These are phyloP conservation scores for Apocynum venetum DNA, from an alignment of 257 asterid species.

Conservation along the genomic window DNA sequence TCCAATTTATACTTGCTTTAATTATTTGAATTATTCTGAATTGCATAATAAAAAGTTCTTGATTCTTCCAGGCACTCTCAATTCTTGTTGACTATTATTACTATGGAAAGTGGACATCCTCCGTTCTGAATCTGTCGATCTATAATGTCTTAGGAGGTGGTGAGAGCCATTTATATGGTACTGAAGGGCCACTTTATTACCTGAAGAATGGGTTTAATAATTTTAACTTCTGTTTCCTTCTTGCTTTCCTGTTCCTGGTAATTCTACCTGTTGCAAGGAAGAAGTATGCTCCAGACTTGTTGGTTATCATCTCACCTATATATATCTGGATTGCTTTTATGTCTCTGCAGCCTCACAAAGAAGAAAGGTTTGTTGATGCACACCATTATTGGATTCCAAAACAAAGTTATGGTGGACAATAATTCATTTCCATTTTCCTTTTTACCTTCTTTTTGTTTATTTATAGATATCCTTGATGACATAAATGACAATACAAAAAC, in stretches of 20 bases:
- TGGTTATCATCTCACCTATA: constrained; percentile 75
- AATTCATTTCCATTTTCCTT: neutral
- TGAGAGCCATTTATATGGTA: constrained; percentile 94
- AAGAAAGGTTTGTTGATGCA: constrained; percentile 67
- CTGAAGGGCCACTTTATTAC: constrained; percentile 81
- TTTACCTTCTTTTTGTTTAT: neutral
- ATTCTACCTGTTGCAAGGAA: constrained; percentile 73
- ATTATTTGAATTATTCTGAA: constrained; percentile 11
- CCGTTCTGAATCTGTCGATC: constrained; percentile 74
- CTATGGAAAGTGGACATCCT: constrained; percentile 90
- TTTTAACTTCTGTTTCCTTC: constrained; percentile 84
- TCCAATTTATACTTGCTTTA: neutral
- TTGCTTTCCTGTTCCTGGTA: constrained; percentile 73
- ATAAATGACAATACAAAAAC: neutral
- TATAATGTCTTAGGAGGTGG: constrained; percentile 96
- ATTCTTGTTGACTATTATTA: constrained; percentile 64
- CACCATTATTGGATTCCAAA: neutral
- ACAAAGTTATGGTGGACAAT: neutral
- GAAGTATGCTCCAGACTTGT: constrained; percentile 75
- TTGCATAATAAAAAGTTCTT: constrained; percentile 17
- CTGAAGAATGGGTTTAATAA: constrained; percentile 88
- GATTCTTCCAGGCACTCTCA: constrained; percentile 62
- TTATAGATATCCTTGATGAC: neutral
- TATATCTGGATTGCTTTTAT: constrained; percentile 92
- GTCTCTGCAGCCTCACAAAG: constrained; percentile 99